Conservation (phyloP, 2,329 filamentous ascomycete species). For the Laburnicola sp. region DNA sequence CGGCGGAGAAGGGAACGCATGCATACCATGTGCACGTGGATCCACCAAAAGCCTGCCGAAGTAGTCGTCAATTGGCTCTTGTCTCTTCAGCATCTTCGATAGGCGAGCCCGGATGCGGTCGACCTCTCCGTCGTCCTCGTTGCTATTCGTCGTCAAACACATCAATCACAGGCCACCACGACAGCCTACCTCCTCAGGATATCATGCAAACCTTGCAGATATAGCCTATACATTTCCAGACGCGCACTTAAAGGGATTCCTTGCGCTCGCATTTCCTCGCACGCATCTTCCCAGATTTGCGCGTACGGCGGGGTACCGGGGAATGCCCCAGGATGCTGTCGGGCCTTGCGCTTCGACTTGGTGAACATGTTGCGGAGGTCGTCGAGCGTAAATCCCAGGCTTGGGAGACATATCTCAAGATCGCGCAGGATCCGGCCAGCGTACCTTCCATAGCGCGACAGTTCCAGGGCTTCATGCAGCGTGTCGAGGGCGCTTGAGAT, state of each 20-base stretch:
- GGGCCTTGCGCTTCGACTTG: slow-evolving; percentile 36
- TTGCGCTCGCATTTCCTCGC: slow-evolving; percentile 51
- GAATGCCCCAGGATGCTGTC: slow-evolving; percentile 39
- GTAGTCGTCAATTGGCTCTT: slow-evolving; percentile 41
- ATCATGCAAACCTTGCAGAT: slow-evolving; percentile 51
- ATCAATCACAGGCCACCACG: neutral
- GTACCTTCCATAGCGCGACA: slow-evolving; percentile 44
- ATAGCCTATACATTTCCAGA: slow-evolving; percentile 55
- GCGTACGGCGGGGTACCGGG: slow-evolving; percentile 49
- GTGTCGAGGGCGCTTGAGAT: slow-evolving; percentile 56
- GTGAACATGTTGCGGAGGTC: slow-evolving; percentile 51
- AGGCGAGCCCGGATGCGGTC: slow-evolving; percentile 31
- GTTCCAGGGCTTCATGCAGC: slow-evolving; percentile 51
- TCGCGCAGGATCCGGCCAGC: slow-evolving; percentile 50
- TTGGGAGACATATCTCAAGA: slow-evolving; percentile 53
- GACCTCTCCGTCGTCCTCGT: slow-evolving; percentile 36
- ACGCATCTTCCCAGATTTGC: slow-evolving; percentile 56
- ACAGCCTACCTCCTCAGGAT: slow-evolving; percentile 52
- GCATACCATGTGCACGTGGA: slow-evolving; percentile 26
- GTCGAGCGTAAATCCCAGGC: slow-evolving; percentile 56
- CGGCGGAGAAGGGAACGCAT: slow-evolving; percentile 2
- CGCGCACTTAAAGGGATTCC: slow-evolving; percentile 52
- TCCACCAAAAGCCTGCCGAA: slow-evolving; percentile 35
- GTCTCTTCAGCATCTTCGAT: slow-evolving; percentile 39
- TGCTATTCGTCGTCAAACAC: slow-evolving; percentile 27